A percentile compares a stretch with the other conserved stretches of the same genome.
Evolutionary conservation across 495 filamentous ascomycete species (phyloP).

Genomic region (Astrocystis sublimbata): DNA sequence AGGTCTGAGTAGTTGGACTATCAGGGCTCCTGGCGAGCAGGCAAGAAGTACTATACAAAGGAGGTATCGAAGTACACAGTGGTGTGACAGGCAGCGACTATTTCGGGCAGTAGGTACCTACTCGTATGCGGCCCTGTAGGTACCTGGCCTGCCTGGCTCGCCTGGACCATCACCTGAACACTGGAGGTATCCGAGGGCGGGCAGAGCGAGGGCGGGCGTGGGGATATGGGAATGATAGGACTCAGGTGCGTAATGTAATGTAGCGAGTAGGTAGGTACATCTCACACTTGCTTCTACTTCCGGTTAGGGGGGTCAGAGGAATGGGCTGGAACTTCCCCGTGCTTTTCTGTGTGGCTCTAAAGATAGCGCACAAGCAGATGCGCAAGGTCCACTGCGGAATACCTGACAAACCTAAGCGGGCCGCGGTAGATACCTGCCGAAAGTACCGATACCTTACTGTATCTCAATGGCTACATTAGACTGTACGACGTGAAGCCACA

Average conservation of each 20-base stretch:
- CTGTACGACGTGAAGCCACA: background rate
- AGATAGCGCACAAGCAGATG: too few relatives aligned
- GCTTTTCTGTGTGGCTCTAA: slow-evolving; percentile 23
- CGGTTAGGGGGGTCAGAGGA: background rate
- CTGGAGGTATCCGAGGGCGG: background rate
- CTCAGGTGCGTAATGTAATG: background rate
- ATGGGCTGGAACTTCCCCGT: slow-evolving; percentile 20
- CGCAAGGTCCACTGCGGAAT: background rate
- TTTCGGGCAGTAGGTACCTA: too few relatives aligned
- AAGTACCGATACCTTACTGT: too few relatives aligned
- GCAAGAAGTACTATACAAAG: too few relatives aligned
- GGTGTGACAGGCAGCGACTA: background rate
- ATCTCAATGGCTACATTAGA: too few relatives aligned
- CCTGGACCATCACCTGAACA: background rate
- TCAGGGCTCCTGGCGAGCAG: slow-evolving; percentile 11
- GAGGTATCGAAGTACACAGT: slow-evolving; percentile 22
- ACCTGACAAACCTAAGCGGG: background rate
- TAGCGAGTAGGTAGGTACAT: too few relatives aligned
- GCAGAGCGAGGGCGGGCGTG: too few relatives aligned
- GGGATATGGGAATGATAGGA: slow-evolving; percentile 10
- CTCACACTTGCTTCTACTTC: too few relatives aligned
- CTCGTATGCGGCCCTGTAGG: too few relatives aligned
- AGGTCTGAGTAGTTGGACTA: background rate
- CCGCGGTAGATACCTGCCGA: background rate
- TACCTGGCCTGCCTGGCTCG: too few relatives aligned